Base-by-base conservation (phyloP, 1,284 basidiomycete species). In the Trametes sp. region DNA sequence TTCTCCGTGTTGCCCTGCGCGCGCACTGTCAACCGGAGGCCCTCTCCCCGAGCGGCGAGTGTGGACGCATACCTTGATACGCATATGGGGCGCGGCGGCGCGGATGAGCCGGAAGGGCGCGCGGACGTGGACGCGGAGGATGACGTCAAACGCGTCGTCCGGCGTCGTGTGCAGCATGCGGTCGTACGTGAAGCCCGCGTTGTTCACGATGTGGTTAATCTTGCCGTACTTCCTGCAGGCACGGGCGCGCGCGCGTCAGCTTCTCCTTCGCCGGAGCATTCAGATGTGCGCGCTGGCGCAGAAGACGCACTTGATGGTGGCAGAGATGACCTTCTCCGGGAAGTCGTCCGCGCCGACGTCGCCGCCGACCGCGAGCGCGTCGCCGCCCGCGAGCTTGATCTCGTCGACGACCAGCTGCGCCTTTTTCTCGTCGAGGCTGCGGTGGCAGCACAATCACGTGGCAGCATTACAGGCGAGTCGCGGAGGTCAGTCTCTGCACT, bases 111-210 rank as follows among this genome's bases (percentile, higher is more conserved):
- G 82, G 86, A 95, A 95, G 1, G 94, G 93, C n/a, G 89, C 90
- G 44, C 87, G 84, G 74, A 90, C 87, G 78, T 92, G 93, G 64
- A 94, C 88, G 73, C 92, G 92, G 77, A 90, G 81, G 73, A 95
- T 95, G 68, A 92, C 81, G 69, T 94, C 90, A 75, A 87, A 95
- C 1, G 87, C 86, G 44, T 93, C 92, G 75, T 95, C 94, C 9
- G 90, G 87, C 69, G 89, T 93, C 4, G 92, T 94, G 79, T 95
- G 93, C 45, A 93, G 79, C 94, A 95, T 95, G 77, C 87, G 88
- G 82, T 95, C 93, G 70, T 85, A 92, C 2, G 94, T 95, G 80
- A 95, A 95, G 46, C 93, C 93, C 59, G 93, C 90, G 68, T 95
- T 95, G 80, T 94, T 94, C 45, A 95, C 84, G 61, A 95, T 92